Conservation (phyloP, 176 grass and related monocot genomes). For the Oryza nivara region DNA sequence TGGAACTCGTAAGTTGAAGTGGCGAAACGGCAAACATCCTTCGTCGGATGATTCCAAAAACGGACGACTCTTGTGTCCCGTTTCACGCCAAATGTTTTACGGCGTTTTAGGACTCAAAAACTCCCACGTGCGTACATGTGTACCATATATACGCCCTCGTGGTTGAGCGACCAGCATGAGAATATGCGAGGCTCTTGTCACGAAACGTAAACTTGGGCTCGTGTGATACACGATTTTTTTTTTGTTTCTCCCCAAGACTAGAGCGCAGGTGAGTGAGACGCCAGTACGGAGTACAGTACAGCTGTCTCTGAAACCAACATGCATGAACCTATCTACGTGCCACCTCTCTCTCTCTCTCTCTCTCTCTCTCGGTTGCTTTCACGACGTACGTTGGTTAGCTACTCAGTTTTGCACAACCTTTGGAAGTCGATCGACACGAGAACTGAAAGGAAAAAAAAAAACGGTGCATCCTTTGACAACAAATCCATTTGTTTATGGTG, state of each 20-base stretch:
- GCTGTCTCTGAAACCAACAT: background rate
- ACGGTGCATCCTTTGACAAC: background rate
- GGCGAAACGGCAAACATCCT: slow-evolving; percentile 40
- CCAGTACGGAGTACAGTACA: background rate
- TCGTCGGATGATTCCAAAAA: slow-evolving; percentile 10
- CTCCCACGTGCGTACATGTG: background rate
- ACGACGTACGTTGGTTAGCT: background rate
- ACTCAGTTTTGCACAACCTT: background rate
- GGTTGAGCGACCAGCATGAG: background rate
- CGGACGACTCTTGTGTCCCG: background rate
- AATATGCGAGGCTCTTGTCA: background rate
- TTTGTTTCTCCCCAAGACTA: background rate
- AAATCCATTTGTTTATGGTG: background rate
- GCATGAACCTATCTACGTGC: background rate
- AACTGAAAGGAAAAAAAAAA: background rate
- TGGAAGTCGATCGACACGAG: slow-evolving; percentile 12
- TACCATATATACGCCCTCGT: background rate
- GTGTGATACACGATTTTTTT: background rate
- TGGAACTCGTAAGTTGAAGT: background rate
- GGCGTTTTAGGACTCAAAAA: slow-evolving; percentile 15
- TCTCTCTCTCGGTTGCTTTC: background rate
- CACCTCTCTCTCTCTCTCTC: background rate
- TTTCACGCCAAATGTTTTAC: slow-evolving; percentile 2
- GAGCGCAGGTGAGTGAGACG: background rate
- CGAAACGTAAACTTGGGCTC: background rate